These are phyloP conservation scores for Ricinus communis DNA, from an alignment of 345 rosid genomes.

Conservation along the genomic window DNA sequence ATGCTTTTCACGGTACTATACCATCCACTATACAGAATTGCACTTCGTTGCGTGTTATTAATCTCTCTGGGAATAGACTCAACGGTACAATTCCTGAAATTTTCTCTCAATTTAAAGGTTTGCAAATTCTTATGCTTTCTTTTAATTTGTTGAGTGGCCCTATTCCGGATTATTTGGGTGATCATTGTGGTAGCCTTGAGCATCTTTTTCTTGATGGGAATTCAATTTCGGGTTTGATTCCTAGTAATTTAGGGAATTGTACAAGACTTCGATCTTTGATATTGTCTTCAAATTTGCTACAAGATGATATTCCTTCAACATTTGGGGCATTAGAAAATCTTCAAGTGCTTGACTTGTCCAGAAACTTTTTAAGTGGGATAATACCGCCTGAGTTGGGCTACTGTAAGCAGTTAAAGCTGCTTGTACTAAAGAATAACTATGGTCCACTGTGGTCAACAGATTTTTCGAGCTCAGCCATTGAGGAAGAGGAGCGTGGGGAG, in stretches of 20 bases:
- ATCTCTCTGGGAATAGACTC: slow-evolving; percentile 43
- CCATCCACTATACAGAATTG: slow-evolving; percentile 36
- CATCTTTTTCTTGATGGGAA: slow-evolving; percentile 43
- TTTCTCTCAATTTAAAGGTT: slow-evolving; percentile 16
- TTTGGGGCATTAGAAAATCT: slow-evolving; percentile 39
- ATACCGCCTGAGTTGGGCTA: slow-evolving; percentile 42
- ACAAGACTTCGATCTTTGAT: slow-evolving; percentile 32
- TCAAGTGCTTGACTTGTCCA: slow-evolving; percentile 47
- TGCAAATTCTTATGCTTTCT: slow-evolving; percentile 37
- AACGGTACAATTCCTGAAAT: slow-evolving; percentile 41
- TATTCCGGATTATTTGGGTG: slow-evolving; percentile 36
- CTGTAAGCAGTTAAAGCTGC: slow-evolving; percentile 39
- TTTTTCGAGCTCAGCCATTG: slow-evolving; percentile 14
- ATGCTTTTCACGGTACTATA: slow-evolving; percentile 38
- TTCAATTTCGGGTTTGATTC: slow-evolving; percentile 38
- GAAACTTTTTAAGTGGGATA: slow-evolving; percentile 44
- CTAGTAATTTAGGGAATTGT: slow-evolving; percentile 44
- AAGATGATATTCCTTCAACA: slow-evolving; percentile 34
- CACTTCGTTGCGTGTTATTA: slow-evolving; percentile 34
- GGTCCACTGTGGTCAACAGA: slow-evolving; percentile 35
- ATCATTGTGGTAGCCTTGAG: slow-evolving; percentile 38
- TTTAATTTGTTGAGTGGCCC: slow-evolving; percentile 39
- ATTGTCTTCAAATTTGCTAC: slow-evolving; percentile 45
- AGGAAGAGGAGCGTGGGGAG: slow-evolving; percentile 25
- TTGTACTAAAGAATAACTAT: slow-evolving; percentile 38